Evolutionary conservation across 2,329 filamentous ascomycete species (phyloP).

Genomic region (Grosmannia clavigera): DNA sequence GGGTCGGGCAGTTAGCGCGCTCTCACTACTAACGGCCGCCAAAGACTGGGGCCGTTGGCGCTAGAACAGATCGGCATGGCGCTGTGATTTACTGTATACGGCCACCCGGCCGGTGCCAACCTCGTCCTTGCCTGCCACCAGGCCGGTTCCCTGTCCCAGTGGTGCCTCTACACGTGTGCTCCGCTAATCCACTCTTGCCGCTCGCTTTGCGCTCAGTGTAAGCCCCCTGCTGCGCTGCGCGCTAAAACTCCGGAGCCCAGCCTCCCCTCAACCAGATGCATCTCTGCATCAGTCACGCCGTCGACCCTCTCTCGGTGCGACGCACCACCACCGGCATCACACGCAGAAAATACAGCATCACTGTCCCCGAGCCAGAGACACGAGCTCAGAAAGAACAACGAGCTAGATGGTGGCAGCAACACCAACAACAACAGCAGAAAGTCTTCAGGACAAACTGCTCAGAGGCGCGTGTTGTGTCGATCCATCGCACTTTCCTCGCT

Average conservation of each 20-base stretch:
- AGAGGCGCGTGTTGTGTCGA: neutral
- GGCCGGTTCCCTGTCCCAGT: slow-evolving; percentile 6
- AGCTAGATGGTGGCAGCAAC: neutral
- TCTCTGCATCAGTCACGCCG: neutral
- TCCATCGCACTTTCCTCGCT: neutral
- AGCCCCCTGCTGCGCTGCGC: slow-evolving; percentile 4
- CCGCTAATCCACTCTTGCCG: neutral
- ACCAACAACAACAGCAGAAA: neutral
- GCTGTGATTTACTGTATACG: neutral
- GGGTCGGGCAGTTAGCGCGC: neutral
- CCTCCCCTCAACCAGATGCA: neutral
- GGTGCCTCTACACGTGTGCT: slow-evolving; percentile 12
- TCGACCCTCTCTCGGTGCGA: neutral
- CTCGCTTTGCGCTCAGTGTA: neutral
- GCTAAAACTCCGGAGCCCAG: neutral
- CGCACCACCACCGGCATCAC: neutral
- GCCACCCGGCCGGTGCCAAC: neutral
- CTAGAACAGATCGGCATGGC: neutral
- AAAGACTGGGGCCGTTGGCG: neutral
- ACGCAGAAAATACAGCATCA: neutral
- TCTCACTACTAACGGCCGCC: neutral
- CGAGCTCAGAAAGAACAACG: neutral
- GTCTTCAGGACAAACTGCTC: neutral
- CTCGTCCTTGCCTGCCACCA: neutral
- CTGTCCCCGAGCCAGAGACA: neutral